phyloP scores from a whole-genome alignment of 2,329 filamentous ascomycete species.

The Pleoardoris graminearum region DNA sequence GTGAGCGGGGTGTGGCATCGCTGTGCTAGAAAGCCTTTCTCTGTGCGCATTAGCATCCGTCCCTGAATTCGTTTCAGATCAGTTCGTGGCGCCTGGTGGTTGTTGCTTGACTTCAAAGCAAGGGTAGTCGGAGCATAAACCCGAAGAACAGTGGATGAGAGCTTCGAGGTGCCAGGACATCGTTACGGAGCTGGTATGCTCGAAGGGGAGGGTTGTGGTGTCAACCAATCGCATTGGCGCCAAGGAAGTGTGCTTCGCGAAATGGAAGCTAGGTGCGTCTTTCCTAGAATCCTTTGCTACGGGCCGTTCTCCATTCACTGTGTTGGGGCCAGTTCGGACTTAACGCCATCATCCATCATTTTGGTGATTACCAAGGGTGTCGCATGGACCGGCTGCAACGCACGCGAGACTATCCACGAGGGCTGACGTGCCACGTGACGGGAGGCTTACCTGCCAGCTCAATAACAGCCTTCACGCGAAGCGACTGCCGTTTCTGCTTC shows the following conservation, averaged over 20 bases:
- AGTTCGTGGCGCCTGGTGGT: too few relatives aligned
- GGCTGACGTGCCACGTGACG: not conserved
- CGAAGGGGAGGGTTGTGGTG: not conserved
- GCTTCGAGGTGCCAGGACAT: too few relatives aligned
- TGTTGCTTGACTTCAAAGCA: too few relatives aligned
- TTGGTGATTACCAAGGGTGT: not conserved
- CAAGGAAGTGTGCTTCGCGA: not conserved
- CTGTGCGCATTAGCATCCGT: too few relatives aligned
- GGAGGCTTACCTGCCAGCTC: constrained; percentile 1
- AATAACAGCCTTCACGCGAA: too few relatives aligned
- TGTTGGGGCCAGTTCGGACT: not conserved
- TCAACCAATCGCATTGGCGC: not conserved
- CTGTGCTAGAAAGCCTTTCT: too few relatives aligned
- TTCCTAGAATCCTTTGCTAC: not conserved
- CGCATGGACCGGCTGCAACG: not conserved
- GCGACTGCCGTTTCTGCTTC: not conserved
- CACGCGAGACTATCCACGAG: too few relatives aligned
- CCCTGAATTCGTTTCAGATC: too few relatives aligned
- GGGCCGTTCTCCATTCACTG: constrained; percentile 1
- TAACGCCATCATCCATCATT: not conserved
- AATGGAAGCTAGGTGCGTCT: not conserved
- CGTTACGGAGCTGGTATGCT: too few relatives aligned
- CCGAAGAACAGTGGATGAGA: too few relatives aligned
- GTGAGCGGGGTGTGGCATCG: too few relatives aligned
- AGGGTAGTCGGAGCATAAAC: too few relatives aligned